Evolutionary conservation across 768 basidiomycete genomes (phyloP).

Genomic region (Calocera viscosa): DNA sequence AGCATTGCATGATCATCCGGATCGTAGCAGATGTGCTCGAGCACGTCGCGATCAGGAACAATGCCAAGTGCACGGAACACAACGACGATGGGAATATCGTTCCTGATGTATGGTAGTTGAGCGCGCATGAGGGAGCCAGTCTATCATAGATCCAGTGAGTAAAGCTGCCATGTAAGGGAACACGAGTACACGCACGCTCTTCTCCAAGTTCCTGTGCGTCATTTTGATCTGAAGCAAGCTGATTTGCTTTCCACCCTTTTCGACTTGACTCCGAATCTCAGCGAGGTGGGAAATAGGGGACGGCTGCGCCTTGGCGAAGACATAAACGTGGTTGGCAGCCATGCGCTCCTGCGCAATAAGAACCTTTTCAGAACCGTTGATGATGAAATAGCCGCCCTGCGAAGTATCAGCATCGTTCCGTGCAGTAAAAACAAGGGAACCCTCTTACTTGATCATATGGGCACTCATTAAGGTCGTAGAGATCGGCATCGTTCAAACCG

Average conservation of each 20-base stretch:
- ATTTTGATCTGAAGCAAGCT: conserved; percentile 97
- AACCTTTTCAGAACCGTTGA: conserved; percentile 99
- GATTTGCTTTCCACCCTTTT: conserved; percentile 96
- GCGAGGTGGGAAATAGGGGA: conserved; percentile 92
- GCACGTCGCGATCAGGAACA: conserved; percentile 92
- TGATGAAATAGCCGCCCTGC: conserved; percentile 95
- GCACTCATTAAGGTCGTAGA: conserved; percentile 91
- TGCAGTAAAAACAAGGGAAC: neutral
- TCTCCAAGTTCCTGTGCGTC: conserved; percentile 81
- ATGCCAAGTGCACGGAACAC: conserved; percentile 97
- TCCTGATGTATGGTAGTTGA: conserved; percentile 94
- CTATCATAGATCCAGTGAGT: conserved; percentile 33
- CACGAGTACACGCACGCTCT: conserved; percentile 47
- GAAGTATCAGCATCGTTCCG: neutral
- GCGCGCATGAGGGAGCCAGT: conserved; percentile 90
- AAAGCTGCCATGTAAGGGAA: conserved; percentile 8
- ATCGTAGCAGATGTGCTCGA: conserved; percentile 98
- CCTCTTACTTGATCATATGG: conserved; percentile 63
- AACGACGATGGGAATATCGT: conserved; percentile 97
- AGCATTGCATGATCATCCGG: conserved; percentile 91
- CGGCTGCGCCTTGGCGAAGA: conserved; percentile 94
- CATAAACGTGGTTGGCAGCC: conserved; percentile 99
- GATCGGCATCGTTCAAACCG: conserved; percentile 60
- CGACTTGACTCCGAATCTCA: conserved; percentile 93
- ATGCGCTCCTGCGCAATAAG: conserved; percentile 98